A percentile compares a stretch with the other conserved stretches of the same genome.
Evolutionary conservation across 2,329 filamentous ascomycete genomes (phyloP).

Genomic region (Fusarium coicis): DNA sequence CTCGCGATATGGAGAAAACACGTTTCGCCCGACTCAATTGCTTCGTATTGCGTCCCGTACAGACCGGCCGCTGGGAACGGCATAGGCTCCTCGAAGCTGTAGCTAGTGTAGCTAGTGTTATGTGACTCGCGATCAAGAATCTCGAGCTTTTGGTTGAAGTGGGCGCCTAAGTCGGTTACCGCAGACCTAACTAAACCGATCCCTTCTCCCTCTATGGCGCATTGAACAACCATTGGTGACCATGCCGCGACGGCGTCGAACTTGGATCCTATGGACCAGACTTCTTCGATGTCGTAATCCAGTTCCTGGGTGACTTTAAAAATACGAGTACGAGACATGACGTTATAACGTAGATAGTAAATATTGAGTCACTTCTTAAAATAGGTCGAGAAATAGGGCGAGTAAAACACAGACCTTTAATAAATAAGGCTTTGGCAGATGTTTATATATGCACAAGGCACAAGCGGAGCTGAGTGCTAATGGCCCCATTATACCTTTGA

Average conservation of each 20-base stretch:
- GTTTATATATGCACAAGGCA: neutral
- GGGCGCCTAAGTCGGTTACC: rapidly evolving
- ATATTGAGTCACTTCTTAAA: rapidly evolving
- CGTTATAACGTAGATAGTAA: neutral
- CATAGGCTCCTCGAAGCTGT: neutral
- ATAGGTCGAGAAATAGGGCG: no score
- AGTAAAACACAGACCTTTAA: rapidly evolving
- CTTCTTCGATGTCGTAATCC: neutral
- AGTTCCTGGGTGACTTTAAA: neutral
- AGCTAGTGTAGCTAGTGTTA: neutral
- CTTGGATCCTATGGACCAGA: neutral
- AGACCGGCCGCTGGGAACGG: neutral
- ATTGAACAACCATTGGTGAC: neutral
- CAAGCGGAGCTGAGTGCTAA: no score
- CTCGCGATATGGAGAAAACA: no score
- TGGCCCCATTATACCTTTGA: no score
- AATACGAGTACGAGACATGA: neutral
- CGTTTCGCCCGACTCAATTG: neutral
- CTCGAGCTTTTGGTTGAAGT: neutral
- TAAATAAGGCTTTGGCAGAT: rapidly evolving
- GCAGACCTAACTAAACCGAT: neutral
- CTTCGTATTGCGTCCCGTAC: neutral
- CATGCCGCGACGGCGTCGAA: neutral
- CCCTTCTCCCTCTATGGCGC: neutral
- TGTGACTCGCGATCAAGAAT: neutral